Evolutionary conservation across 495 filamentous ascomycete species (phyloP).

Genomic region (Penicillium angulare): DNA sequence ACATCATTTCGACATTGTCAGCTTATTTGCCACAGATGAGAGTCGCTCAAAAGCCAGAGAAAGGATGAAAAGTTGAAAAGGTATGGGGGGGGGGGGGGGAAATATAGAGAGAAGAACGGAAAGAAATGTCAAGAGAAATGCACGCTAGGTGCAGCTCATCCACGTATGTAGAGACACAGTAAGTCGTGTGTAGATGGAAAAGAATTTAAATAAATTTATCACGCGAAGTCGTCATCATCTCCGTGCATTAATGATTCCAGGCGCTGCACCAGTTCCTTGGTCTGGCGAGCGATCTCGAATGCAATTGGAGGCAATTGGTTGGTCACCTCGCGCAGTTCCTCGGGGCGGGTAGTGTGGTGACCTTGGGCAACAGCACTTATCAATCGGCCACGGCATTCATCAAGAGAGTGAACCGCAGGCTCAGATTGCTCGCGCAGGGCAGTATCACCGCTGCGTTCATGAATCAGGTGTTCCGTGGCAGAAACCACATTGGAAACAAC

Average conservation of each 20-base stretch:
- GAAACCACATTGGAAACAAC: slow-evolving; percentile 68
- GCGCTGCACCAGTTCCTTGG: slow-evolving; percentile 66
- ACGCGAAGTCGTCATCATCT: slow-evolving; percentile 46
- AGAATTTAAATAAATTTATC: slow-evolving; percentile 11
- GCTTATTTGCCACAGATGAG: slow-evolving; percentile 41
- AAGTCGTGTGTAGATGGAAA: background rate
- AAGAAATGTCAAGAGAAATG: background rate
- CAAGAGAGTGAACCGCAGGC: slow-evolving; percentile 61
- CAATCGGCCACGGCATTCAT: slow-evolving; percentile 63
- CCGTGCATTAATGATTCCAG: slow-evolving; percentile 36
- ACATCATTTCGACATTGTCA: slow-evolving; percentile 44
- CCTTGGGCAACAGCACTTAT: slow-evolving; percentile 65
- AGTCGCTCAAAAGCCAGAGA: slow-evolving; percentile 33
- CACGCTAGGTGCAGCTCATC: background rate
- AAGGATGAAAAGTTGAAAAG: slow-evolving; percentile 9
- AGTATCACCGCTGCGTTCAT: slow-evolving; percentile 35
- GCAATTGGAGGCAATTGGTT: slow-evolving; percentile 77
- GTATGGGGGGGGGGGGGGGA: background rate
- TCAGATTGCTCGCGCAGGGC: slow-evolving; percentile 56
- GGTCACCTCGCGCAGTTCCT: slow-evolving; percentile 61
- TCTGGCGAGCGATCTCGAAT: slow-evolving; percentile 82
- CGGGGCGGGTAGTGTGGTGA: slow-evolving; percentile 50
- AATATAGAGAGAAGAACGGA: slow-evolving; percentile 1
- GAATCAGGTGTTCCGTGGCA: slow-evolving; percentile 61
- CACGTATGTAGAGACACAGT: background rate